Base-by-base conservation (phyloP, 2,329 filamentous ascomycete genomes). In the Calonectria pseudoreteaudii region DNA sequence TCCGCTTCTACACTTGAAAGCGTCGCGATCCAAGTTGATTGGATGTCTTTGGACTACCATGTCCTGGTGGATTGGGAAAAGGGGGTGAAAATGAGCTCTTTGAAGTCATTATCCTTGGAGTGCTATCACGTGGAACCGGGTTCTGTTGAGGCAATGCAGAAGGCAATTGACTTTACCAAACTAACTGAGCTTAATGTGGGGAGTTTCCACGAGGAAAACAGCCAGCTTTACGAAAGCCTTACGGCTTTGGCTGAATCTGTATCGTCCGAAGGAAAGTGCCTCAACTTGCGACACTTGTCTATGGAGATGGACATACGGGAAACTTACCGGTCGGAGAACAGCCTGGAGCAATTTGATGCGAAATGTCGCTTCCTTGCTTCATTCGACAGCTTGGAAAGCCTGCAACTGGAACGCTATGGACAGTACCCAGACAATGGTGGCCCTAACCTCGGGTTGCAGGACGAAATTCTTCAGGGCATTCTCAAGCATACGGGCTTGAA, bases 1-100 rank as follows among this genome's bases (percentile, higher is more conserved):
- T 80, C 78, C 0, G 38, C 36, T 1, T 74, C 75, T 6, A 80
- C 77, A 13, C 72, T 79, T 14, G 67, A 41, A 5, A 79, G 65
- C 8, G 38, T 79, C 1, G 2, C 0, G 1, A 23, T 70, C 16
- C 38, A 64, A 4, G 23, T 31, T 23, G 26, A 31, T 18, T 28
- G 38, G 10, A 4, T 64, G 18, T 18, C 0, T 11, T 26, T 11
- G 23, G 6, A 36, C 31, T 34, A 2, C 53, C 44, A n/a, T 20
- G 60, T 73, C n/a, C 26, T 77, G 4, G 3, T 58, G 4, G 41
- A 73, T 34, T 68, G 68, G 67, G 58, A 44, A 26, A 20, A 67
- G 1, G 34, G 9, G 13, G 2, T n/a, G 10, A 20, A 26, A 18
- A 38, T 80, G 0, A 26, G 18, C 1, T 23, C 44, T 0, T 50